These are phyloP conservation scores for Zalaria sp. DNA, from an alignment of 2,329 filamentous ascomycete genomes.

Conservation along the genomic window DNA sequence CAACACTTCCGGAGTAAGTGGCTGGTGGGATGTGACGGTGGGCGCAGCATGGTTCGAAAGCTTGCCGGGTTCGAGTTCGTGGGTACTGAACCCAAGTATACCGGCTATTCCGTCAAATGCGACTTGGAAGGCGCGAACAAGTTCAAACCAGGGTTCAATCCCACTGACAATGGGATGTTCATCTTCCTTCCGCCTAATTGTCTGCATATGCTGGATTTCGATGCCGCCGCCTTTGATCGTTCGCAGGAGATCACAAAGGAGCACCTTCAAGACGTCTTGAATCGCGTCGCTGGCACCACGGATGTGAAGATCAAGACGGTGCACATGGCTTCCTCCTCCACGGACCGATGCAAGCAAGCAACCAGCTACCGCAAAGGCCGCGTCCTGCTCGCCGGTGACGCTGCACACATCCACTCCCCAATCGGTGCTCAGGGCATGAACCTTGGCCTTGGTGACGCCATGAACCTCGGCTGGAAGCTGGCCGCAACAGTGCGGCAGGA, in stretches of 20 bases:
- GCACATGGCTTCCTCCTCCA: neutral
- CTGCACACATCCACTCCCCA: slow-evolving; percentile 21
- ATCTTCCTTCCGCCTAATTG: neutral
- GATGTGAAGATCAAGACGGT: neutral
- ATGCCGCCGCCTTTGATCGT: neutral
- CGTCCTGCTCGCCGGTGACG: slow-evolving; percentile 19
- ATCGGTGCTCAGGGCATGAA: slow-evolving; percentile 26
- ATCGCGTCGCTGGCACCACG: neutral
- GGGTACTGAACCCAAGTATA: neutral
- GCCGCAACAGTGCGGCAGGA: slow-evolving; percentile 12
- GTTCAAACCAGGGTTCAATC: slow-evolving; percentile 14
- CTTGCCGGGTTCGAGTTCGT: neutral
- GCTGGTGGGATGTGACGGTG: neutral
- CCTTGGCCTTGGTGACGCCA: slow-evolving; percentile 20
- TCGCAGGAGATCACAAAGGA: neutral
- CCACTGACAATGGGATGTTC: slow-evolving; percentile 10
- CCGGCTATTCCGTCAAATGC: slow-evolving; percentile 12
- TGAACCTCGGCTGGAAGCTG: slow-evolving; percentile 23
- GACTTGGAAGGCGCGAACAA: slow-evolving; percentile 19
- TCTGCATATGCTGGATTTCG: neutral
- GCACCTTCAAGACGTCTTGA: neutral
- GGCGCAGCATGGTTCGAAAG: neutral
- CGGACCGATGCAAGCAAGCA: neutral
- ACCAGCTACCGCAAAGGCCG: neutral
- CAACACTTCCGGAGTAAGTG: neutral